Conservation (phyloP, 768 basidiomycete species). For the Lactarius akahatsu region DNA sequence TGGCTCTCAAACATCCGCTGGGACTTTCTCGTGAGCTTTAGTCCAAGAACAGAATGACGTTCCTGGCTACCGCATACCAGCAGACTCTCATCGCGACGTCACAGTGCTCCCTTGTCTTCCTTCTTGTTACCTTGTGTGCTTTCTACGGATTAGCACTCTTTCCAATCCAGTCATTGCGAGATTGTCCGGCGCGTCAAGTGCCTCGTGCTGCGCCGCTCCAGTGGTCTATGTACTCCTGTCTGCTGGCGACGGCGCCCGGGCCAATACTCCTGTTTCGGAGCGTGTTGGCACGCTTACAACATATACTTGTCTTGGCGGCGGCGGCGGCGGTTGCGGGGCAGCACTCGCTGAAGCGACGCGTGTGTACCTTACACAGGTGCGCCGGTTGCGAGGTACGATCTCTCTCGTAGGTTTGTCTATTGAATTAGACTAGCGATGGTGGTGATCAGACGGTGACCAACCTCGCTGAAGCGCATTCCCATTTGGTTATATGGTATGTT, state of each 20-base stretch:
- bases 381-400: slow-evolving; percentile 12
- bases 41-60: neutral
- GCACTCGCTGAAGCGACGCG: neutral
- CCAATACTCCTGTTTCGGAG: neutral
- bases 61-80: neutral
- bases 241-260: neutral
- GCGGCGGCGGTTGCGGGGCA: neutral
- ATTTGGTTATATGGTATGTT: neutral
- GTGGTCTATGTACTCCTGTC: neutral
- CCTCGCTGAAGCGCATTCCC: neutral
- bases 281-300: neutral
- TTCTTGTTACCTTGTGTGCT: neutral
- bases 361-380: neutral
- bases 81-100: neutral
- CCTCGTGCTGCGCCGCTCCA: neutral
- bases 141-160: neutral
- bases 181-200: neutral
- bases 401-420: neutral
- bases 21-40: neutral
- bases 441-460: neutral
- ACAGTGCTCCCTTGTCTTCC: neutral
- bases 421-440: neutral
- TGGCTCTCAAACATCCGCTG: neutral
- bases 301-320: neutral
- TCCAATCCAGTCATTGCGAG: neutral